Conservation (phyloP, 139 green algal genomes). For the Chlamydomonas schloesseri region DNA sequence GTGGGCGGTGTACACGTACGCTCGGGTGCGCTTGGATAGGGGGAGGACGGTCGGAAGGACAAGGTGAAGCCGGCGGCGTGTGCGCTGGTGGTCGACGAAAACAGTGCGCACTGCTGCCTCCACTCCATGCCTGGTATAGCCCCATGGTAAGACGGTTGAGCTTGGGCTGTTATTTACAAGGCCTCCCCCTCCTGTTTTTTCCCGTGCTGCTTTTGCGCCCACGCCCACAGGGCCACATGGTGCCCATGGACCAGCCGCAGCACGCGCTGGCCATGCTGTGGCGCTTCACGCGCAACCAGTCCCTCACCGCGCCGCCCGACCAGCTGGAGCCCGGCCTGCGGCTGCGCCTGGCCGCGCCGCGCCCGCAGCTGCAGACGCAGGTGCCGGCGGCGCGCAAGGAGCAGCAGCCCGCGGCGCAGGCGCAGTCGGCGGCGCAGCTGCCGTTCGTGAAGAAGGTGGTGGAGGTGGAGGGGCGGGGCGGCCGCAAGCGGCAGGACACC, state of each 20-base stretch:
- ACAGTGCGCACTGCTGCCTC: no score
- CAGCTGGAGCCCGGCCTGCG: background rate
- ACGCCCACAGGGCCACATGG: slow-evolving; percentile 67
- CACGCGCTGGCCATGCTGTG: slow-evolving; percentile 80
- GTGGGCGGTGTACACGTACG: background rate
- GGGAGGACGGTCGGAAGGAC: background rate
- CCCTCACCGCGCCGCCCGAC: slow-evolving; percentile 5
- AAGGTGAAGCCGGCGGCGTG: background rate
- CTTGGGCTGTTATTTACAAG: no score
- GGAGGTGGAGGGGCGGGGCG: background rate
- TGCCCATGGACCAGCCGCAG: slow-evolving; percentile 87
- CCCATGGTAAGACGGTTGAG: no score
- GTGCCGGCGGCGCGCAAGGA: background rate
- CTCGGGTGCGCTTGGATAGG: no score
- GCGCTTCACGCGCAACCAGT: slow-evolving; percentile 68
- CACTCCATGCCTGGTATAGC: no score
- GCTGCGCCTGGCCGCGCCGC: background rate
- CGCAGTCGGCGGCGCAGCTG: background rate
- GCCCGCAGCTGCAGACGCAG: background rate
- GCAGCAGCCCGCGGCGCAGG: background rate
- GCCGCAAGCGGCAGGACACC: slow-evolving; percentile 2
- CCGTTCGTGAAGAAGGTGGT: background rate
- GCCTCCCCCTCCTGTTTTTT: no score
- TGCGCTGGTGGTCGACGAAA: no score
- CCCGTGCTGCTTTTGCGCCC: no score